Evolutionary conservation across 108 stramenopile species (phyloP).

Genomic region (Conticribra weissflogii): DNA sequence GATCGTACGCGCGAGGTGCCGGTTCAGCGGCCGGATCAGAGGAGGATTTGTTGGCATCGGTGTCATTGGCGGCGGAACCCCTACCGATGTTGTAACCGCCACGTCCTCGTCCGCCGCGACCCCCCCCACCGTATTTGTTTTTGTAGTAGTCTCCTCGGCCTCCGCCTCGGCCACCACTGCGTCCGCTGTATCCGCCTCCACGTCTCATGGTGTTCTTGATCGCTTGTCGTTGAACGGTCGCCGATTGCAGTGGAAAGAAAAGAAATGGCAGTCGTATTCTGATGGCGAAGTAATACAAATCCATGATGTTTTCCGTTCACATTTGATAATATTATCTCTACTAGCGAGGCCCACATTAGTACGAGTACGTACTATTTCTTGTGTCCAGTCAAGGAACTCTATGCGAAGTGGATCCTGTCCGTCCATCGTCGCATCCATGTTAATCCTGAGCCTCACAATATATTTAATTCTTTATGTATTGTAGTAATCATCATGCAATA

Average conservation of each 20-base stretch:
- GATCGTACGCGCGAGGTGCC: conserved; percentile 22
- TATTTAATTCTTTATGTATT: too few relatives aligned
- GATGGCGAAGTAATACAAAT: too few relatives aligned
- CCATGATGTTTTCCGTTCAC: too few relatives aligned
- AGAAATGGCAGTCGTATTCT: conserved; percentile 1
- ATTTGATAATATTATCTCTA: too few relatives aligned
- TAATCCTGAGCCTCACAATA: too few relatives aligned
- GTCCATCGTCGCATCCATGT: too few relatives aligned
- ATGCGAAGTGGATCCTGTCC: too few relatives aligned
- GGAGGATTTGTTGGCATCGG: conserved; percentile 4
- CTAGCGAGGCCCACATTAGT: too few relatives aligned
- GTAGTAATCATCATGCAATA: too few relatives aligned
- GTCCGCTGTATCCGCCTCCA: conserved; percentile 18
- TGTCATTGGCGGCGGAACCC: conserved; percentile 5
- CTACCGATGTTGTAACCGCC: conserved; percentile 34
- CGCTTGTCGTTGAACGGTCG: not conserved
- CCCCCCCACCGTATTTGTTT: conserved; percentile 74
- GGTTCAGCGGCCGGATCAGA: not conserved
- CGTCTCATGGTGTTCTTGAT: conserved; percentile 18
- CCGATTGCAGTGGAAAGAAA: conserved; percentile 3
- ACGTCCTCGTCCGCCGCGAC: conserved; percentile 53
- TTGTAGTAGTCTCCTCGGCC: conserved; percentile 68
- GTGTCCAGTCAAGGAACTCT: too few relatives aligned
- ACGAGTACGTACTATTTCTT: too few relatives aligned
- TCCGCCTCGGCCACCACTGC: conserved; percentile 41